These are phyloP conservation scores for Podospora bellae-mahoneyi DNA, from an alignment of 495 filamentous ascomycete species.

Conservation along the genomic window DNA sequence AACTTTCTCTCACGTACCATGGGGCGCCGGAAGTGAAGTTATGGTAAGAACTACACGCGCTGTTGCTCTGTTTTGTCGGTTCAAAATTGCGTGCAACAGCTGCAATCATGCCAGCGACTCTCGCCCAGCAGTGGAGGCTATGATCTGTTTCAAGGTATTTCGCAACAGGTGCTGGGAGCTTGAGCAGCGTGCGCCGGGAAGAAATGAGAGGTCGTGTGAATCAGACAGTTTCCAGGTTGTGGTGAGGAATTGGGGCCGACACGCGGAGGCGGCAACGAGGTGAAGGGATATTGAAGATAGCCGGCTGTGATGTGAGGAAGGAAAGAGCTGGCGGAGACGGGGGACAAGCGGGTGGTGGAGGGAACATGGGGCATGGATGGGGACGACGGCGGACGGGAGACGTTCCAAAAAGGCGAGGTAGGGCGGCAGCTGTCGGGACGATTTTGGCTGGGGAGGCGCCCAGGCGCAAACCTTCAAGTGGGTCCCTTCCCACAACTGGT, in stretches of 20 bases:
- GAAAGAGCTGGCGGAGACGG: slow-evolving; percentile 27
- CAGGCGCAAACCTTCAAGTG: slow-evolving; percentile 16
- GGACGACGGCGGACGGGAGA: slow-evolving; percentile 33
- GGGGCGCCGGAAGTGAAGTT: neutral
- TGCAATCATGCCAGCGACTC: neutral
- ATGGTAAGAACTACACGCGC: neutral
- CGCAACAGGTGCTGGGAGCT: neutral
- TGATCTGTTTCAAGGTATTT: neutral
- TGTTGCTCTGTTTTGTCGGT: neutral
- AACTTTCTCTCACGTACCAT: neutral
- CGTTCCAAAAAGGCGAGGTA: slow-evolving; percentile 30
- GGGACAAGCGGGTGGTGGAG: slow-evolving; percentile 25
- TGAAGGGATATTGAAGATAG: slow-evolving; percentile 7
- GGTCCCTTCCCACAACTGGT: slow-evolving; percentile 8
- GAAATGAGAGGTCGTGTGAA: neutral
- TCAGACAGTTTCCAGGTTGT: neutral
- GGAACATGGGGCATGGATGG: slow-evolving; percentile 22
- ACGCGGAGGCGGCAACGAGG: neutral
- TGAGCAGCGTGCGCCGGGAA: neutral
- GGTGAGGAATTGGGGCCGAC: neutral
- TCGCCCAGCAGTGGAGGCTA: neutral
- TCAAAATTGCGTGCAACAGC: neutral
- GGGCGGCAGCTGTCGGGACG: slow-evolving; percentile 33
- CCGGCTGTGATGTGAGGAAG: slow-evolving; percentile 19
- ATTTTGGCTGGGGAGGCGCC: slow-evolving; percentile 28